Conservation (phyloP, 192 early-diverging fungal species). For the Linnemannia schmuckeri region DNA sequence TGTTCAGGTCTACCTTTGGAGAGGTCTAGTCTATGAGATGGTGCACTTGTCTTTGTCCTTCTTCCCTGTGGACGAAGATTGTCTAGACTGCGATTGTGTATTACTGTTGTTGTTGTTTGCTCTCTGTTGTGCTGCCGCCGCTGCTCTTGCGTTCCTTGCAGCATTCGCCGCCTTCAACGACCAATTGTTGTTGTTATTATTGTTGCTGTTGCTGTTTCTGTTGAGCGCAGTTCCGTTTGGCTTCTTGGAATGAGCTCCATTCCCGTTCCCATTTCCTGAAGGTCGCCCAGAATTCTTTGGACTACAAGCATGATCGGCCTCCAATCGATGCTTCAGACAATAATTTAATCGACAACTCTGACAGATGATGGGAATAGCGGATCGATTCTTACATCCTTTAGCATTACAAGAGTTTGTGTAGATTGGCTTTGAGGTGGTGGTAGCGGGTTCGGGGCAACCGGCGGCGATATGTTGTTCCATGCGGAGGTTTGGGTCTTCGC, state of each 20-base stretch:
- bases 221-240: neutral
- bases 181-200: neutral
- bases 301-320: constrained; percentile 78
- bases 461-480: constrained; percentile 77
- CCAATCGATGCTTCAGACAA: constrained; percentile 87
- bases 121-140: constrained; percentile 34
- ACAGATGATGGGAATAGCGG: constrained; percentile 78
- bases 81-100: constrained; percentile 2
- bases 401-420: constrained; percentile 72
- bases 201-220: neutral
- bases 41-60: constrained; percentile 54
- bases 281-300: neutral
- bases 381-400: constrained; percentile 74
- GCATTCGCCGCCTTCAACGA: constrained; percentile 8
- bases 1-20: neutral
- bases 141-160: constrained; percentile 32
- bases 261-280: neutral
- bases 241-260: neutral
- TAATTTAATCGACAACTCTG: constrained; percentile 71
- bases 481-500: constrained; percentile 81
- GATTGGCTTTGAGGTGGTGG: constrained; percentile 61
- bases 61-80: constrained; percentile 26
- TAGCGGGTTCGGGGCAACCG: constrained; percentile 67
- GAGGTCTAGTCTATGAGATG: constrained; percentile 26
- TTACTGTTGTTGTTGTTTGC: constrained; percentile 13